Base-by-base conservation (phyloP, 768 basidiomycete genomes). In the Cystoderma amianthinum region DNA sequence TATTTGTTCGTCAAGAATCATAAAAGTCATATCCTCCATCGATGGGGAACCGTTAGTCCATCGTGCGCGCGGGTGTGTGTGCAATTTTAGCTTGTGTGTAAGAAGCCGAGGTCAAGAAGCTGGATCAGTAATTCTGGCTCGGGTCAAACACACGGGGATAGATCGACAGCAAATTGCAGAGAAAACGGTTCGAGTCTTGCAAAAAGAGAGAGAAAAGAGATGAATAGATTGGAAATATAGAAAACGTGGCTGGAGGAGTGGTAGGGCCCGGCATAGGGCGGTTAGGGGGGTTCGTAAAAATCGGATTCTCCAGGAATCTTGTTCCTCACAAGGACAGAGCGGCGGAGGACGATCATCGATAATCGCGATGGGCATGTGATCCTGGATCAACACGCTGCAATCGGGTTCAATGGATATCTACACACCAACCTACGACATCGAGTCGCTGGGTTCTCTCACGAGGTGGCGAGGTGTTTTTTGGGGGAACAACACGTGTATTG, bases 1-100 rank as follows among this genome's bases (percentile, higher is more conserved):
- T 42, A 19, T 39, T 50, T 45, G 45, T 64, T 67, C 65, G 55
- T 68, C 63, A 65, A 65, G 64, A 68, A 67, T 65, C 59, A 55
- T 65, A 39, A 56, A 41, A 36, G 46, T 58, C 61, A 50, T 59
- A 45, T 44, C 46, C 49, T 51, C 50, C 53, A 57, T 61, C 51
- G 47, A 55, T 50, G 49, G 48, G 50, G 45, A 37, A 46, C 39
- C 45, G 44, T 28, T 51, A 19, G 41, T 48, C 55, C 48, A 49
- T 56, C 44, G 49, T 48, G 52, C 49, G 37, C 25, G 23, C n/a
- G n/a, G n/a, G n/a, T n/a, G n/a, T n/a, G 44, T 44, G 25, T 28
- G 11, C 22, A 40, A 20, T 40, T 25, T 17, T 13, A 40, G 23
- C 39, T 25, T 9, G 5, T 28, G 23, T 25, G 30, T 28, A 9